Evolutionary conservation across 208 protist genomes (phyloP), one percentile per base, ranked within the genome.

Genomic region (Trypanosoma cruzi): DNA sequence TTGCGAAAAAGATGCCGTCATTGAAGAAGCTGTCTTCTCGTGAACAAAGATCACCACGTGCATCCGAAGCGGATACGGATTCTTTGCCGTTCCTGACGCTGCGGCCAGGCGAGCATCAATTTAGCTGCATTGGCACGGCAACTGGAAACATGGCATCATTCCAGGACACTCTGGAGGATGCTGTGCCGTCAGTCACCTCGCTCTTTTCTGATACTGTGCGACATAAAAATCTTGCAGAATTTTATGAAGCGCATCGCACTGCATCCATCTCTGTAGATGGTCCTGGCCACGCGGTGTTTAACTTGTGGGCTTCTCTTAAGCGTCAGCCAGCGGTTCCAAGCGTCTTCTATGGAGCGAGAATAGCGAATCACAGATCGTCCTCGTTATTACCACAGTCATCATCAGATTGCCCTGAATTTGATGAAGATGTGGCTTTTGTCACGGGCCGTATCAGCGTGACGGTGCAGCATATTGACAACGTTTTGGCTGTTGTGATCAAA

Each of bases 71-170:
- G 2, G 54, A 31, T 48, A 44, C 10, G 29, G 18, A 56, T 4
- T 4, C 16, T 16, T 37, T 11, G 18, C 26, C 20, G 80, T 4
- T 56, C 84, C 14, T 67, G 80, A 72, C 60, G 44, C 79, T 94
- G n/a, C 76, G 77, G 48, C 84, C 89, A 7, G 84, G 84, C 8
- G 89, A 94, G 46, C 84, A 84, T 71, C 82, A 90, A 52, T 79
- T 94, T 22, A 92, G 89, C 77, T 94, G 86, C 68, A 73, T 94
- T 29, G 89, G 89, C 37, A 59, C 77, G n/a, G 57, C 69, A n/a
- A 64, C 75, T 0, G 84, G 86, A n/a, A 94, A 92, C 54, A 59
- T 56, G 36, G 52, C 91, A 26, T 64, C 82, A 16, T 73, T 94
- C 54, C 71, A 82, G 61, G 86, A 94, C 46, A 70, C 77, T 24